phyloP scores from a whole-genome alignment of 768 basidiomycete genomes.

The Infundibulicybe gibba region DNA sequence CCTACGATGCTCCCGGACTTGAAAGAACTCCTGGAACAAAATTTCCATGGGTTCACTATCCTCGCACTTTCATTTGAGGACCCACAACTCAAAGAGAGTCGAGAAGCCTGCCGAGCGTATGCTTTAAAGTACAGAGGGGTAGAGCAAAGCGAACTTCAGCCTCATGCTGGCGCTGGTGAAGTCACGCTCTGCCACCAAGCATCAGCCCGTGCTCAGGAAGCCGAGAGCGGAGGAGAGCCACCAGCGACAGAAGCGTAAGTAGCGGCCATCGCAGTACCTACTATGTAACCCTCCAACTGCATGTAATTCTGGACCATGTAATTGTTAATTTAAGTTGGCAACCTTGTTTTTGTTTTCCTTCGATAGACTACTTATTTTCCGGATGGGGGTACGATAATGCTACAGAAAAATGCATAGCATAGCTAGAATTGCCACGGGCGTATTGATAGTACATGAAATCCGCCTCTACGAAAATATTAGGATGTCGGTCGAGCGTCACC shows the following conservation, averaged over 20 bases:
- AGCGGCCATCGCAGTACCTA: not conserved
- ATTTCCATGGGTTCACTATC: conserved; percentile 65
- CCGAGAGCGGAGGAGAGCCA: not conserved
- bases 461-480: too few species aligned
- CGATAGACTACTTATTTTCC: too few species aligned
- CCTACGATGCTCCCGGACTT: conserved; percentile 55
- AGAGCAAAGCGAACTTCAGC: conserved; percentile 57
- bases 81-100: conserved; percentile 50
- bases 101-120: conserved; percentile 66
- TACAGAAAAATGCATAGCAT: too few species aligned
- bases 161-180: conserved; percentile 52
- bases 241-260: not conserved
- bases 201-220: conserved; percentile 1
- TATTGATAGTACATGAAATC: too few species aligned
- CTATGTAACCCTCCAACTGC: not conserved
- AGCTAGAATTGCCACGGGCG: too few species aligned
- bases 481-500: too few species aligned
- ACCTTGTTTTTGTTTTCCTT: too few species aligned
- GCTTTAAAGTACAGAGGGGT: conserved; percentile 60
- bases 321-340: not conserved
- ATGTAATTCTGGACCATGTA: not conserved
- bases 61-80: conserved; percentile 54
- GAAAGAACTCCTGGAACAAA: conserved; percentile 62
- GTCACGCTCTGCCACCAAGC: conserved; percentile 41
- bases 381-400: too few species aligned